phyloP scores from a whole-genome alignment of 2,329 filamentous ascomycete species.

The Diplodia intermedia region DNA sequence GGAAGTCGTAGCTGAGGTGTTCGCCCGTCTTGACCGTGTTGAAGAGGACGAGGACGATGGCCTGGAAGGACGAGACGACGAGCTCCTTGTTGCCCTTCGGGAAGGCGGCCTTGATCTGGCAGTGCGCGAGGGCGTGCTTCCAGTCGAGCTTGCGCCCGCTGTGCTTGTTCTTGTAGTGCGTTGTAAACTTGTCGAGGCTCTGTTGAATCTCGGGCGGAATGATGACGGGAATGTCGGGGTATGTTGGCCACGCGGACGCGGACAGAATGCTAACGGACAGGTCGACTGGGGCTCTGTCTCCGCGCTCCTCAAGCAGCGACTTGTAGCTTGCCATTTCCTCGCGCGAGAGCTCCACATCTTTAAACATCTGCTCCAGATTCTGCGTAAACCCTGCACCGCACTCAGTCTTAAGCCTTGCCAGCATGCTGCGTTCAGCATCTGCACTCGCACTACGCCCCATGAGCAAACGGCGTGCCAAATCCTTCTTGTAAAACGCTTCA shows the following conservation, averaged over 20 bases:
- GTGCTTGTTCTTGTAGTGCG: conserved; percentile 88
- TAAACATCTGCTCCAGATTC: conserved; percentile 99
- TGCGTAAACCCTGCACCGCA: conserved; percentile 95
- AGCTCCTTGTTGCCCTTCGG: conserved; percentile 83
- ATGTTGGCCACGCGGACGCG: conserved; percentile 89
- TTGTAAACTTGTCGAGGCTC: conserved; percentile 82
- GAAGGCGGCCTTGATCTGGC: conserved; percentile 82
- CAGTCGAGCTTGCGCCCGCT: conserved; percentile 85
- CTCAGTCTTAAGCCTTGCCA: conserved; percentile 83
- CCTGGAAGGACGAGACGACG: conserved; percentile 89
- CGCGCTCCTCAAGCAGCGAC: conserved; percentile 66
- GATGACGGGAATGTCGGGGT: conserved; percentile 76
- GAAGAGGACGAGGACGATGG: conserved; percentile 88
- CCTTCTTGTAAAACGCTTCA: conserved; percentile 99
- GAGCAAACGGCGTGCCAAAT: conserved; percentile 84
- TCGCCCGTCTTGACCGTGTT: conserved; percentile 71
- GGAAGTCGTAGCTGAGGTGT: conserved; percentile 75
- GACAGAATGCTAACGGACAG: conserved; percentile 91
- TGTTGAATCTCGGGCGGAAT: conserved; percentile 76
- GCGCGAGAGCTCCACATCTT: conserved; percentile 90
- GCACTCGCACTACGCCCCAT: conserved; percentile 93
- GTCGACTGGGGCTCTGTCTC: conserved; percentile 67
- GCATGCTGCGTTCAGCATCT: conserved; percentile 95
- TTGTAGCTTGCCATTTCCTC: conserved; percentile 95
- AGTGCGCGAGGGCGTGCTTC: conserved; percentile 94